Percentiles rank a stretch among this genome's conserved stretches.
These are phyloP conservation scores for Pythium phragmitis DNA, from an alignment of 352 stramenopile species.

Conservation along the genomic window DNA sequence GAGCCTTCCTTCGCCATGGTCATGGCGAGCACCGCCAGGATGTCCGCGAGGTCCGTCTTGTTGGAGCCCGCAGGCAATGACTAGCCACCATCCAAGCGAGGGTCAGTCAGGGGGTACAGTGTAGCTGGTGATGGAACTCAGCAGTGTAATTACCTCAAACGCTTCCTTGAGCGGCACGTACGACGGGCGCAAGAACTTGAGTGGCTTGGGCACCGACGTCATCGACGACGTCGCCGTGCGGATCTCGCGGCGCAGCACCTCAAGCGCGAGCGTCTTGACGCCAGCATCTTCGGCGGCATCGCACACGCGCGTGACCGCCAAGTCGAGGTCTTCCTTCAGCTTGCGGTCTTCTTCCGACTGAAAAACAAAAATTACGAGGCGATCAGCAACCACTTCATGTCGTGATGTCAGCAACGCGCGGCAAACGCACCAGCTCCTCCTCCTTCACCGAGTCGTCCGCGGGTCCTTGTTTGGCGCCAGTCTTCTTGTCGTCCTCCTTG, in stretches of 20 bases:
- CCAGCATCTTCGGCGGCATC: slow-evolving; percentile 59
- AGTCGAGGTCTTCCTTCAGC: slow-evolving; percentile 92
- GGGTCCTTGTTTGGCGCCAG: slow-evolving; percentile 29
- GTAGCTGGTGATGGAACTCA: neutral
- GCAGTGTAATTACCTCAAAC: slow-evolving; percentile 40
- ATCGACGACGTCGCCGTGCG: slow-evolving; percentile 97
- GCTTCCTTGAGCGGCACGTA: slow-evolving; percentile 93
- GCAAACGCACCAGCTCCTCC: slow-evolving; percentile 64
- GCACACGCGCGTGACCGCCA: slow-evolving; percentile 78
- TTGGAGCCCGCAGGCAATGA: slow-evolving; percentile 47
- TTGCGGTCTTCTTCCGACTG: slow-evolving; percentile 91
- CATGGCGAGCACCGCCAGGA: slow-evolving; percentile 96
- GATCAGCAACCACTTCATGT: neutral
- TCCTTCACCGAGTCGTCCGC: slow-evolving; percentile 36
- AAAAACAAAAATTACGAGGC: neutral
- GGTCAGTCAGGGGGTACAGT: neutral
- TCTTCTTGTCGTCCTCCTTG: slow-evolving; percentile 24
- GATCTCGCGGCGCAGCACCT: slow-evolving; percentile 97
- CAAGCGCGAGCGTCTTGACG: slow-evolving; percentile 90
- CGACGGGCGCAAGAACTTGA: slow-evolving; percentile 98
- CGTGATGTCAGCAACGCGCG: neutral
- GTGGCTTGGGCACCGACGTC: slow-evolving; percentile 98
- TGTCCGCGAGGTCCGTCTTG: slow-evolving; percentile 83
- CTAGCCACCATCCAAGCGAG: slow-evolving; percentile 16
- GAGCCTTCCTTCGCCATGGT: slow-evolving; percentile 96